These are phyloP conservation scores for Apiospora hydei DNA, from an alignment of 2,329 filamentous ascomycete genomes.

Conservation along the genomic window DNA sequence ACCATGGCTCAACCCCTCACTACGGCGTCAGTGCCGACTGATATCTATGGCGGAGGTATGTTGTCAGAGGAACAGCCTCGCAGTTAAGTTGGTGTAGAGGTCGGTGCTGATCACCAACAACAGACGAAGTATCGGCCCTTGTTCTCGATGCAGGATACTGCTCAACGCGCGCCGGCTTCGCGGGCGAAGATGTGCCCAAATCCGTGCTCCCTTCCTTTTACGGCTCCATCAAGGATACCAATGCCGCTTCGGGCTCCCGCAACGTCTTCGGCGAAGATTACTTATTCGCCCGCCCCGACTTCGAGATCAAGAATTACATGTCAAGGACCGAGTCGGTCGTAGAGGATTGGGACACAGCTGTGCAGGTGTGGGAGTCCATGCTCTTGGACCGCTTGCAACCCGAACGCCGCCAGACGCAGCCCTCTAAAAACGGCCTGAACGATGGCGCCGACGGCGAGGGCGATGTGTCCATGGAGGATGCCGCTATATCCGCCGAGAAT, in stretches of 20 bases:
- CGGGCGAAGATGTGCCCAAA: slow-evolving; percentile 96
- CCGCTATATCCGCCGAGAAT: slow-evolving; percentile 28
- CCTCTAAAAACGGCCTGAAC: slow-evolving; percentile 81
- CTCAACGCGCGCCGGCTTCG: slow-evolving; percentile 91
- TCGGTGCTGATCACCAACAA: slow-evolving; percentile 29
- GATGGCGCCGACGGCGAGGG: slow-evolving; percentile 71
- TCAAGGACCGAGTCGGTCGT: slow-evolving; percentile 81
- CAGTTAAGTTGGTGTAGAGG: neutral
- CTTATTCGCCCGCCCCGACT: slow-evolving; percentile 75
- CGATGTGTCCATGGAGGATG: slow-evolving; percentile 65
- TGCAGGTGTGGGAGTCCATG: slow-evolving; percentile 90
- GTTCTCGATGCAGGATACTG: slow-evolving; percentile 95
- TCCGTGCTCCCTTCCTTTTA: slow-evolving; percentile 92
- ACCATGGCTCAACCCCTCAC: slow-evolving; percentile 64
- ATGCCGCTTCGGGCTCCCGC: slow-evolving; percentile 47
- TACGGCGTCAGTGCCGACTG: slow-evolving; percentile 64
- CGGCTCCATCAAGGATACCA: slow-evolving; percentile 63
- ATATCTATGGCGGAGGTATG: slow-evolving; percentile 69
- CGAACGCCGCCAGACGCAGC: slow-evolving; percentile 67
- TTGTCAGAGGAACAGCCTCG: neutral
- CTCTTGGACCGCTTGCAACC: slow-evolving; percentile 89
- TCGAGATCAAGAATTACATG: slow-evolving; percentile 94
- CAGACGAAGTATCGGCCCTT: slow-evolving; percentile 96
- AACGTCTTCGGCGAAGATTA: slow-evolving; percentile 90
- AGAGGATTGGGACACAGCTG: slow-evolving; percentile 93